Base-by-base conservation (phyloP, 805 yeast species). In the Sugiyamaella marilandica region DNA sequence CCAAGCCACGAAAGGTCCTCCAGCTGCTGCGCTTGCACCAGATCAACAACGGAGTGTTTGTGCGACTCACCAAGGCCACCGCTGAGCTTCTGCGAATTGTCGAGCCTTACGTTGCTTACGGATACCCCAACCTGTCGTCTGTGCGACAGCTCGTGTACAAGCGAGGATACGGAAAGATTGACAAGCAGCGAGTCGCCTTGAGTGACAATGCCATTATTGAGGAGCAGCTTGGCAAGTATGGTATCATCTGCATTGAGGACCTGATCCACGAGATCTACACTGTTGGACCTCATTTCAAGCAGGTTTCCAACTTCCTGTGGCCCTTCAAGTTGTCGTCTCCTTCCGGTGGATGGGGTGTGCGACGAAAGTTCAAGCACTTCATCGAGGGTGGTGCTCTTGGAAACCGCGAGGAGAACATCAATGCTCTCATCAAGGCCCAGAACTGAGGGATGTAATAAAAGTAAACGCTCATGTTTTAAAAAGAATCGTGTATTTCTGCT, bases 1-100 rank as follows among this genome's bases (percentile, higher is more conserved):
- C 97, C 72, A 91, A 91, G 86, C 96, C 97, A 84, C 90, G 97
- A 87, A 91, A 91, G 87, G 96, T 91, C 70, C 86, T 79, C 29
- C 60, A 58, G 74, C 77, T 84, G 69, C 76, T 84, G 73, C 81
- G 90, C 77, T 81, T 84, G 70, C 81, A 83, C 70, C 89, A 84
- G 74, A 83, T 84, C 73, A 84, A 84, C 79, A 80, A 86, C 66
- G 90, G 86, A 80, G 88, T 84, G 60, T 84, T 84, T 67, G 85
- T 84, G 70, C 82, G 81, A 76, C 78, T 84, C 63, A 84, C 89
- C 80, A 84, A 84, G 80, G 90, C 90, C 65, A 84, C 90, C 70
- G 66, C 79, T 62, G 89, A 84, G 78, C 79, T 84, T 71, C 77
- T 84, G 70, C 83, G 82, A 75, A 80, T 84, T 70, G 87, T 82